These are phyloP conservation scores for Xylaria sp. DNA, from an alignment of 2,329 filamentous ascomycete species.

Conservation along the genomic window DNA sequence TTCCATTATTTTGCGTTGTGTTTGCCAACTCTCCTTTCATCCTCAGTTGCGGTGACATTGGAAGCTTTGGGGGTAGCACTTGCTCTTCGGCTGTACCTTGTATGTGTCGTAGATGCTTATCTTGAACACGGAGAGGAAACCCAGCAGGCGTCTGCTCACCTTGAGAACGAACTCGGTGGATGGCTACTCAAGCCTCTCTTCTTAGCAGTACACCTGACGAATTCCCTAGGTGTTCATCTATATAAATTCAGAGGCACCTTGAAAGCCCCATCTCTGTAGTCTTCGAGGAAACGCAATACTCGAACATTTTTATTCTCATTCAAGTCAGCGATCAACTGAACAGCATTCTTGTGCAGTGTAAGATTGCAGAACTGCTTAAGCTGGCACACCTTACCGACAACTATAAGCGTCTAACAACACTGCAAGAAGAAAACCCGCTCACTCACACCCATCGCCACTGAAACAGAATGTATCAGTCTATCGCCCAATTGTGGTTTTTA, in stretches of 20 bases:
- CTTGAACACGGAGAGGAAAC: neutral
- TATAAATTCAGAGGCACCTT: neutral
- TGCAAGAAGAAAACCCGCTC: neutral
- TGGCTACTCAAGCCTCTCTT: neutral
- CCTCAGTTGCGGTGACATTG: too few relatives aligned
- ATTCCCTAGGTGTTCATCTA: neutral
- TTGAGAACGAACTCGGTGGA: too few relatives aligned
- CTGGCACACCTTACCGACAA: neutral
- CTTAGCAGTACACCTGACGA: neutral
- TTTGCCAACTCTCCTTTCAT: too few relatives aligned
- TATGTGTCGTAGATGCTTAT: neutral
- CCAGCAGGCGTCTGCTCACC: neutral
- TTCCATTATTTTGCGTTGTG: neutral
- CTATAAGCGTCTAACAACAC: neutral
- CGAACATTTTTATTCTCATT: neutral
- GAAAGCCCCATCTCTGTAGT: neutral
- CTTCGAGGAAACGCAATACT: neutral
- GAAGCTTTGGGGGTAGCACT: neutral
- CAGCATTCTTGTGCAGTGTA: neutral
- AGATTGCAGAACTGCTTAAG: too few relatives aligned
- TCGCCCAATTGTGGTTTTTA: conserved; percentile 19
- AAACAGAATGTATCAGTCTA: conserved; percentile 22
- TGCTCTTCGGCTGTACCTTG: neutral
- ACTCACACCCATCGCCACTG: neutral
- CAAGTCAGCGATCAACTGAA: neutral